These are phyloP conservation scores for Colletotrichum plurivorum DNA, from an alignment of 2,329 filamentous ascomycete genomes.

Conservation along the genomic window DNA sequence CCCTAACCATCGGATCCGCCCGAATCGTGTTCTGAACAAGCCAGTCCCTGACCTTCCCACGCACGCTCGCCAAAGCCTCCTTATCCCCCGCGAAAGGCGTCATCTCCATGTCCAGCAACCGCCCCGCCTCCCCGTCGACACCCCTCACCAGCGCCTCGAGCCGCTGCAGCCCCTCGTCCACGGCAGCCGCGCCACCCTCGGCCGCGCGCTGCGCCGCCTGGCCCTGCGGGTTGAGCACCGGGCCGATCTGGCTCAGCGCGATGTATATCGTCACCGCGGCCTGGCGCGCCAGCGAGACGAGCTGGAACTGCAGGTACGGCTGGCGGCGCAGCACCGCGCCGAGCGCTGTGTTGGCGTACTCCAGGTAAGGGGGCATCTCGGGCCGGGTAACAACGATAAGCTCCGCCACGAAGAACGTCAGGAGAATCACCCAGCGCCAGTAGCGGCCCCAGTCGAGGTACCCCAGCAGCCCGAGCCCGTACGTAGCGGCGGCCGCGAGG, in stretches of 20 bases:
- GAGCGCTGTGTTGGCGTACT: slow-evolving; percentile 61
- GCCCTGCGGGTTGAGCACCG: slow-evolving; percentile 67
- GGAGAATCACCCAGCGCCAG: slow-evolving; percentile 74
- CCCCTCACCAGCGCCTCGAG: slow-evolving; percentile 72
- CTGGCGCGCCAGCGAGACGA: slow-evolving; percentile 81
- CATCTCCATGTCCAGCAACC: slow-evolving; percentile 83
- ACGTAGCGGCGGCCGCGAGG: slow-evolving; percentile 69
- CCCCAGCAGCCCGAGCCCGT: slow-evolving; percentile 74
- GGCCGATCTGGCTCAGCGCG: slow-evolving; percentile 85
- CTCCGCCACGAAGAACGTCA: slow-evolving; percentile 69
- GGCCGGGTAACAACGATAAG: slow-evolving; percentile 69
- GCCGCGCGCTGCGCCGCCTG: slow-evolving; percentile 46
- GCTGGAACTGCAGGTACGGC: slow-evolving; percentile 87
- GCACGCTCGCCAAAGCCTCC: slow-evolving; percentile 73
- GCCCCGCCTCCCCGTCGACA: slow-evolving; percentile 77
- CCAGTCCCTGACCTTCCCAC: slow-evolving; percentile 85
- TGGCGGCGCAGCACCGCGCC: slow-evolving; percentile 59
- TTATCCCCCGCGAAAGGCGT: slow-evolving; percentile 84
- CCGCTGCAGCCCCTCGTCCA: slow-evolving; percentile 69
- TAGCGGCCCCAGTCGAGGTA: slow-evolving; percentile 78
- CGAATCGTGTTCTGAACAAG: slow-evolving; percentile 88
- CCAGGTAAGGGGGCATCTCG: slow-evolving; percentile 60
- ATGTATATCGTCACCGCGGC: slow-evolving; percentile 85
- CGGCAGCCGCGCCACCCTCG: slow-evolving; percentile 44
- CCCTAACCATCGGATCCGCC: slow-evolving; percentile 84